A percentile compares a stretch with the other conserved stretches of the same genome.
These are phyloP conservation scores for Phytopythium aichiense DNA, from an alignment of 352 stramenopile species.

Conservation along the genomic window DNA sequence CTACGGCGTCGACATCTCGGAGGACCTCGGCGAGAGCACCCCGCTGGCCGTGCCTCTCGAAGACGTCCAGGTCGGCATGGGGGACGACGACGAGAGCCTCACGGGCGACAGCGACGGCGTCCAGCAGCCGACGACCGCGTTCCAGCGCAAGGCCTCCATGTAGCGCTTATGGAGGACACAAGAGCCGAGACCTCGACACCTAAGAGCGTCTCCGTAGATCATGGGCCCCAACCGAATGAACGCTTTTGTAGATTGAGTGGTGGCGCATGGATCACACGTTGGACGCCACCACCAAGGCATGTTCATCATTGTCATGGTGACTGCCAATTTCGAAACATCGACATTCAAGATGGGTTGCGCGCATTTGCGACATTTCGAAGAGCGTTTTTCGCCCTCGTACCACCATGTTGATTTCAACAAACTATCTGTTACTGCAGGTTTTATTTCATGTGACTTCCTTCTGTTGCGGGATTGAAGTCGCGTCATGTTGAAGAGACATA, in stretches of 20 bases:
- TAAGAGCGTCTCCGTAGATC: background rate
- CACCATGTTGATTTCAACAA: background rate
- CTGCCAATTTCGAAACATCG: background rate
- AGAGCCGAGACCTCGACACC: background rate
- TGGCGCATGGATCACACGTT: background rate
- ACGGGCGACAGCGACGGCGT: constrained; percentile 23
- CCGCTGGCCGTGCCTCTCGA: constrained; percentile 12
- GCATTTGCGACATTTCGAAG: background rate
- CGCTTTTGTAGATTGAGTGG: background rate
- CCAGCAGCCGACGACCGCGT: constrained; percentile 21
- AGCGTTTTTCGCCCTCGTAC: background rate
- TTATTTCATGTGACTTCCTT: no score
- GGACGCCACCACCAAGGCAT: no score
- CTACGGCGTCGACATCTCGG: constrained; percentile 31
- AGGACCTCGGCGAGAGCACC: constrained; percentile 19
- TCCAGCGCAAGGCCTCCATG: constrained; percentile 51
- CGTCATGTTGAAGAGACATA: background rate
- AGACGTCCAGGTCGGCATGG: constrained; percentile 27
- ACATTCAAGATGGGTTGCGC: background rate
- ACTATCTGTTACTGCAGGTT: background rate
- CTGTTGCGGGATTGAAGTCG: background rate
- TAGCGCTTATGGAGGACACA: constrained; percentile 13
- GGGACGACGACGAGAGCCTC: constrained; percentile 34
- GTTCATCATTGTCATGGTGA: no score
- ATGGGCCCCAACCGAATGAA: background rate